Conservation (phyloP, 371 early-diverging fungal genomes). For the Rhizopus stolonifer region DNA sequence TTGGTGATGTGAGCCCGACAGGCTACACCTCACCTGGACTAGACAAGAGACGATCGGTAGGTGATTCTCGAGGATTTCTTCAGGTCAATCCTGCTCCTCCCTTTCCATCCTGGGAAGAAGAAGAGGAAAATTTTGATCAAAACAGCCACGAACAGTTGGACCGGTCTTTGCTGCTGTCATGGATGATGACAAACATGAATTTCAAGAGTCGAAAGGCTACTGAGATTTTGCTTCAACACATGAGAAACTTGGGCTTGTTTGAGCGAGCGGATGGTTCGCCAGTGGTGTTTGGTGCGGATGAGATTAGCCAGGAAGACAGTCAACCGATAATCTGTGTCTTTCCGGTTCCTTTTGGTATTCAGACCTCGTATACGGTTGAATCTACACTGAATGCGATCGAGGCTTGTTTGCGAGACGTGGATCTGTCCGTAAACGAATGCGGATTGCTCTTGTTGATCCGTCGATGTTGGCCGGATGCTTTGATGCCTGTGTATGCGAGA, state of each 20-base stretch:
- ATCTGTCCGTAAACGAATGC: conserved; percentile 58
- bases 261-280: conserved; percentile 54
- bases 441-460: conserved; percentile 51
- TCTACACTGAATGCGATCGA: conserved; percentile 51
- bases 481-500: conserved; percentile 51
- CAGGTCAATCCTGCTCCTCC: conserved; percentile 28
- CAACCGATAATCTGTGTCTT: conserved; percentile 45
- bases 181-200: conserved; percentile 37
- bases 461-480: conserved; percentile 61
- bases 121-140: conserved; percentile 17
- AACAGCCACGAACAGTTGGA: conserved; percentile 32
- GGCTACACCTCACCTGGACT: neutral
- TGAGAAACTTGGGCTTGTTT: conserved; percentile 56
- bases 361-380: conserved; percentile 50
- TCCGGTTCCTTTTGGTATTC: conserved; percentile 55
- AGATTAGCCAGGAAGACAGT: neutral
- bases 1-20: neutral
- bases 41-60: conserved; percentile 21
- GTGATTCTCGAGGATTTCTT: conserved; percentile 31
- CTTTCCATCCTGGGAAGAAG: conserved; percentile 15
- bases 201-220: conserved; percentile 28
- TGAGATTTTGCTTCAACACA: conserved; percentile 51
- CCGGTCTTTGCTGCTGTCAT: conserved; percentile 31
- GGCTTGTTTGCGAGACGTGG: conserved; percentile 51
- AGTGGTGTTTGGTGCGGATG: conserved; percentile 32